phyloP scores from a whole-genome alignment of 2,329 filamentous ascomycete species.

The Fusarium foetens region DNA sequence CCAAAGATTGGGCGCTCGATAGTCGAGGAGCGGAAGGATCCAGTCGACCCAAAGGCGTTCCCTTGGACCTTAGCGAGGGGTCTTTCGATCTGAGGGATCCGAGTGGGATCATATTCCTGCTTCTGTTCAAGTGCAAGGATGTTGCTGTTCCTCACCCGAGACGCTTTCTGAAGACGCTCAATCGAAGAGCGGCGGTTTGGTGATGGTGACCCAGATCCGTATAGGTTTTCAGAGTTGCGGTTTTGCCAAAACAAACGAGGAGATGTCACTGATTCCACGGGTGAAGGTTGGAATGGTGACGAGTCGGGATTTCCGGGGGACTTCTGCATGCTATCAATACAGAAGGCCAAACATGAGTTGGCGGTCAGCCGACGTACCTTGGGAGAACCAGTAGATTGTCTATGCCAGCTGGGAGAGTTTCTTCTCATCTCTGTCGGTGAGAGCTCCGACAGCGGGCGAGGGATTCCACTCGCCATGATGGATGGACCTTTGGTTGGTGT shows the following conservation, averaged over 20 bases:
- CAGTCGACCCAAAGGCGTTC: constrained; percentile 72
- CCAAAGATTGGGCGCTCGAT: constrained; percentile 52
- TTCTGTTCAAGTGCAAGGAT: constrained; percentile 95
- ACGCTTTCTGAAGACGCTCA: constrained; percentile 93
- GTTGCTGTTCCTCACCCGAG: constrained; percentile 96
- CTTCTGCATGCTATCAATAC: constrained; percentile 64
- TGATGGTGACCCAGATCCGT: constrained; percentile 71
- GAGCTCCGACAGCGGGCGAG: constrained; percentile 88
- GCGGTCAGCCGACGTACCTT: constrained; percentile 47
- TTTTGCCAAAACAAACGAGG: constrained; percentile 93
- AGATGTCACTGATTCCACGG: constrained; percentile 74
- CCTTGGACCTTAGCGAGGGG: constrained; percentile 81
- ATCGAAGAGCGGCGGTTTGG: constrained; percentile 88
- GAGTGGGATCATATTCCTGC: constrained; percentile 88
- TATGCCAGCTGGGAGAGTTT: constrained; percentile 93
- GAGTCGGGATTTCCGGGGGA: constrained; percentile 76
- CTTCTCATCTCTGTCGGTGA: constrained; percentile 85
- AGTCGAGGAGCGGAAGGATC: constrained; percentile 64
- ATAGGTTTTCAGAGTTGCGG: constrained; percentile 78
- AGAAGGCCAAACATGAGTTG: constrained; percentile 24
- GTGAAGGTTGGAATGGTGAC: constrained; percentile 87
- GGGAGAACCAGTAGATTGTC: constrained; percentile 68
- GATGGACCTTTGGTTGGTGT: constrained; percentile 65
- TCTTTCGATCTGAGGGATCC: constrained; percentile 80
- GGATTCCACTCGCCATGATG: constrained; percentile 70